Conservation (phyloP, 768 basidiomycete species). For the Pulveroboletus ravenelii region DNA sequence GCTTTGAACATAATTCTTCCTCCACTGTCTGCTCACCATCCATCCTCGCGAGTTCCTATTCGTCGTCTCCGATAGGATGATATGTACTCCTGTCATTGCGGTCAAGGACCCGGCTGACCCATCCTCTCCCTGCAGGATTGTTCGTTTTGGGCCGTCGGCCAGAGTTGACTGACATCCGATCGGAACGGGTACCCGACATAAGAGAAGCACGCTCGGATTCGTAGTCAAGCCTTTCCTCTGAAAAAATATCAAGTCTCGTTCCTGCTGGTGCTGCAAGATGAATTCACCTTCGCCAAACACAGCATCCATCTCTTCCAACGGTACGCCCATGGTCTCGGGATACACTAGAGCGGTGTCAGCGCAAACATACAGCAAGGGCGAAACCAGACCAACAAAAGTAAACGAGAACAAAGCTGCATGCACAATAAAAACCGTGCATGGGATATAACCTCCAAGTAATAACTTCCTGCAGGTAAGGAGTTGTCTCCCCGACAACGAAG, state of each 20-base stretch:
- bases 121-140: slow-evolving; percentile 32
- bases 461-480: slow-evolving; percentile 79
- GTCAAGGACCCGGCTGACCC: slow-evolving; percentile 49
- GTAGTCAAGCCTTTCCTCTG: slow-evolving; percentile 61
- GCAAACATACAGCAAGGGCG: neutral
- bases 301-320: slow-evolving; percentile 87
- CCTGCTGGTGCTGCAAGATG: slow-evolving; percentile 1
- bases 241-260: slow-evolving; percentile 14
- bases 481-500: slow-evolving; percentile 83
- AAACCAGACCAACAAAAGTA: slow-evolving; percentile 62
- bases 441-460: slow-evolving; percentile 92
- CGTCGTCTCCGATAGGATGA: slow-evolving; percentile 45
- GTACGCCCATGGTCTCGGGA: slow-evolving; percentile 82
- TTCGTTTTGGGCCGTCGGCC: slow-evolving; percentile 20
- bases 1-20: slow-evolving; percentile 21
- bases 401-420: slow-evolving; percentile 79
- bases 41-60: slow-evolving; percentile 59
- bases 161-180: slow-evolving; percentile 34
- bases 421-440: slow-evolving; percentile 93
- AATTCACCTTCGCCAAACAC: slow-evolving; percentile 78
- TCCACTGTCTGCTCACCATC: slow-evolving; percentile 29
- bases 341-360: slow-evolving; percentile 49
- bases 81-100: slow-evolving; percentile 41
- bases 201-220: slow-evolving; percentile 61
- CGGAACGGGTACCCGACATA: slow-evolving; percentile 37